Base-by-base conservation (phyloP, 305 asterid species). In the Rubia occidens region DNA sequence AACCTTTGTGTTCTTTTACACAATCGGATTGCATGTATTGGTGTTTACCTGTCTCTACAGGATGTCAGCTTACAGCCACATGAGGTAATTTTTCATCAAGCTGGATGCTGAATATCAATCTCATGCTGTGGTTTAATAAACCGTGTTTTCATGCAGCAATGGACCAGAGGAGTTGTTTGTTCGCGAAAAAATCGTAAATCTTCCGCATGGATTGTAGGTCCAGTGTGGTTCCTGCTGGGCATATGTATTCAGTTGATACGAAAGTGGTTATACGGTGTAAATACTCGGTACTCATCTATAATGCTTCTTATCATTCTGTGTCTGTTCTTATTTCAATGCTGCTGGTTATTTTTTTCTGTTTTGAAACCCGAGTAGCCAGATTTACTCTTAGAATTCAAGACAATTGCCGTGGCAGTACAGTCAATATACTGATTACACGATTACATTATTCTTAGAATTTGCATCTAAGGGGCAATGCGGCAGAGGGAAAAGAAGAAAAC, bases 31-130 rank as follows among this genome's bases (percentile, higher is more conserved):
- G 92, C 97, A 94, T 78, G 60, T 94, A 72, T 79, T 94, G 85
- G 99, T 94, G 56, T 94, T 94, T 84, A 89, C 96, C 72, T 91
- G 97, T 83, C 88, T 94, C 70, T 94, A 94, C 82, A 81, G 99
- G 77, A 94, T 94, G 99, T 91, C 97, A 37, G 95, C 99, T 72
- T 79, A 86, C 70, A 94, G 97, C 87, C 83, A 91, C 85, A 90
- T 89, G 77, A 86, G 99, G 99, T 94, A 66, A 40, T 53, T 56
- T 3, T 32, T n/a, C 18, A 67, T 60, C 54, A 11, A 54, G 4
- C 39, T 37, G 35, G 17, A n/a, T 67, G 66, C 44, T 59, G 67
- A 6, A 29, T 44, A 13, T 67, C 20, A 21, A 24, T 72, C 13
- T 67, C 8, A 61, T 11, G 32, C 18, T 44, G 21, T 73, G 59